phyloP scores from a whole-genome alignment of 2,329 filamentous ascomycete genomes.

The Kalmusia sp. region DNA sequence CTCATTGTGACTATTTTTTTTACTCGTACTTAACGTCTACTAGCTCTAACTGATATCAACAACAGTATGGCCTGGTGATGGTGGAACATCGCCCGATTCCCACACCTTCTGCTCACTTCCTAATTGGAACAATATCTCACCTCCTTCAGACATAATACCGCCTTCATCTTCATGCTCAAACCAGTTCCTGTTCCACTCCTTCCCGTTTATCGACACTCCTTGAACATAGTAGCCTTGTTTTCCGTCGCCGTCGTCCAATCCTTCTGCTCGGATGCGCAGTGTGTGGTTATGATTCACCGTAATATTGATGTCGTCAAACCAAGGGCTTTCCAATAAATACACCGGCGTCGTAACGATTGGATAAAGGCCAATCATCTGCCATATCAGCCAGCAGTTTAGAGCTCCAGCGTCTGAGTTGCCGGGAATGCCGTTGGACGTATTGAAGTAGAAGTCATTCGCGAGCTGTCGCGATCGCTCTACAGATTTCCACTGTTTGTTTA shows the following conservation, averaged over 20 bases:
- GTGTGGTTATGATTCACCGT: constrained; percentile 45
- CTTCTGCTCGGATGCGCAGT: constrained; percentile 56
- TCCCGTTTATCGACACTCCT: constrained; percentile 60
- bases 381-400: constrained; percentile 59
- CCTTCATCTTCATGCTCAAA: constrained; percentile 58
- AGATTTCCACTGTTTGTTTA: constrained; percentile 48
- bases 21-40: no score
- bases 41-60: constrained; percentile 22
- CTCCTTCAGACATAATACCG: constrained; percentile 41
- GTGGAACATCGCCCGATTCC: constrained; percentile 42
- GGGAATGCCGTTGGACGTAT: constrained; percentile 49
- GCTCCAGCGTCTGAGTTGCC: constrained; percentile 58
- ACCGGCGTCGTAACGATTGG: constrained; percentile 57
- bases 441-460: constrained; percentile 52
- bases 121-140: constrained; percentile 42
- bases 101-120: constrained; percentile 34
- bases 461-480: constrained; percentile 40
- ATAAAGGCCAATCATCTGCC: constrained; percentile 59
- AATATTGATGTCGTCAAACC: constrained; percentile 51
- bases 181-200: constrained; percentile 62
- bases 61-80: constrained; percentile 41
- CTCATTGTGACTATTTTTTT: no score
- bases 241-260: constrained; percentile 49
- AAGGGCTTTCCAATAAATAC: constrained; percentile 56
- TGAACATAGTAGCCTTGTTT: constrained; percentile 60